Base-by-base conservation (phyloP, 208 protist species). In the Tritrichomonas musculus region DNA sequence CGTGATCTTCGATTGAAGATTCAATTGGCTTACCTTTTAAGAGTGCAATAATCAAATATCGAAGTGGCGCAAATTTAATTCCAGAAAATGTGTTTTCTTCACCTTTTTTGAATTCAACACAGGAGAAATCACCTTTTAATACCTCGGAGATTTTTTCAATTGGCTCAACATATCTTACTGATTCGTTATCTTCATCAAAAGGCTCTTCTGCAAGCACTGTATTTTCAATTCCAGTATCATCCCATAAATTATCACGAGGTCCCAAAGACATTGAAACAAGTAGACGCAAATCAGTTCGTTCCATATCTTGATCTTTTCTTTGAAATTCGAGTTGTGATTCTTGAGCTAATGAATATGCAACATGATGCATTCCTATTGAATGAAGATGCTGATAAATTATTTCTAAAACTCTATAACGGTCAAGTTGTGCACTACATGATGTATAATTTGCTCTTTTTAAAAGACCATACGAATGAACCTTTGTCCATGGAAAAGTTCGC, bases 211-310 rank as follows among this genome's bases (percentile, higher is more conserved):
- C 44, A 13, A 88, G 20, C 8, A 88, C 41, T n/a, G 25, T 53
- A 20, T n/a, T 41, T 22, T 88, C 77, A n/a, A 88, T 53, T 39
- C 77, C 77, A 22, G 77, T 57, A 49, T 88, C 47, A 57, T 88
- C 77, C 77, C 77, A 88, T 53, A 88, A 36, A 49, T 88, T 57
- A 88, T 88, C 77, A 33, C 77, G 9, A 22, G 77, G 77, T 39
- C 77, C 77, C 14, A 88, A 39, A 17, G 77, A 88, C 77, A 88
- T 88, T 53, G 77, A 88, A 88, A 88, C 27, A 20, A 88, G 47
- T 0, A 88, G 4, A 4, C 77, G 41, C 33, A 88, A 36, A 36
- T 88, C 77, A 39, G 47, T 88, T 88, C 77, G 20, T 17, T 88
- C 77, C 77, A 44, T 53, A 17, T 88, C n/a, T 57, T 88, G 77